These are phyloP conservation scores for Trichoderma citrinoviride DNA, from an alignment of 2,329 filamentous ascomycete genomes.

Conservation along the genomic window DNA sequence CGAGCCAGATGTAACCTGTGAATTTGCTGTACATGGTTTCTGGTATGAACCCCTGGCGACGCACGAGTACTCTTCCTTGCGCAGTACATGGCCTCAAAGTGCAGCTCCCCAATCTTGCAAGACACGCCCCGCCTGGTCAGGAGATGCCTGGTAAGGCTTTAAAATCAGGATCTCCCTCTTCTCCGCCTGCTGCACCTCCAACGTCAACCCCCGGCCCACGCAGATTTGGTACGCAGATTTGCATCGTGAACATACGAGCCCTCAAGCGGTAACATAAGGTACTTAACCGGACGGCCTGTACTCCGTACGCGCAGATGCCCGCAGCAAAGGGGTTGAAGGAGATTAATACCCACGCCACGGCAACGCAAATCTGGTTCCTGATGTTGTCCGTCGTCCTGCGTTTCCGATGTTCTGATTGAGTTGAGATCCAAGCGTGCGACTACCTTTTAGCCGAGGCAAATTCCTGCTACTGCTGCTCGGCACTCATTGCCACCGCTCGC, in stretches of 20 bases:
- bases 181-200: constrained; percentile 8
- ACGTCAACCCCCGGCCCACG: not conserved
- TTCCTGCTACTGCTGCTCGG: not conserved
- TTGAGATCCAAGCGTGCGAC: constrained; percentile 14
- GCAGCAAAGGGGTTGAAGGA: constrained; percentile 13
- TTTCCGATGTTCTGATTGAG: not conserved
- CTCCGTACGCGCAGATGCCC: not conserved
- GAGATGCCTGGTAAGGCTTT: constrained; percentile 8
- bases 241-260: constrained; percentile 10
- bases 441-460: not conserved
- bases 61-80: not conserved
- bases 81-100: not conserved
- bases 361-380: constrained; percentile 7
- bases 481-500: not conserved
- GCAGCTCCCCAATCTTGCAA: not conserved
- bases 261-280: not conserved
- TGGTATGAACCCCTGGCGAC: not conserved
- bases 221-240: constrained; percentile 17
- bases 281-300: not conserved
- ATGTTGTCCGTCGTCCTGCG: not conserved
- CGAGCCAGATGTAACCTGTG: not conserved
- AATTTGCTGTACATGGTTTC: too few species aligned
- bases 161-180: constrained; percentile 18
- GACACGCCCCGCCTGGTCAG: not conserved
- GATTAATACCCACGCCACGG: constrained; percentile 12